Conservation (phyloP, 768 basidiomycete genomes). For the Hygrophoropsis aurantiaca region DNA sequence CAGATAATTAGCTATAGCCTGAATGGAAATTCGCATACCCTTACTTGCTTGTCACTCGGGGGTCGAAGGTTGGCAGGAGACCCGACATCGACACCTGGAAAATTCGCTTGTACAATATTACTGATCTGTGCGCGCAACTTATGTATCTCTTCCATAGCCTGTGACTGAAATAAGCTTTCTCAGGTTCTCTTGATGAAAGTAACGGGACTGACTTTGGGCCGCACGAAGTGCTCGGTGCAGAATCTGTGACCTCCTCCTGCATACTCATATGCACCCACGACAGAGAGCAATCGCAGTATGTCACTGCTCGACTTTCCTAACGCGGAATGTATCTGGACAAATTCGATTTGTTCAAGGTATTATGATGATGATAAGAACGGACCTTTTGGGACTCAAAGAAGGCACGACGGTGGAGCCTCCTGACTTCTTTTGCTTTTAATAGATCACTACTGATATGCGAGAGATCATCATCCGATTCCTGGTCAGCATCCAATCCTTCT, state of each 20-base stretch:
- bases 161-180: neutral
- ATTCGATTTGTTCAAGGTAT: conserved; percentile 3
- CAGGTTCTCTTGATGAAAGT: neutral
- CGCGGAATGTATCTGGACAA: conserved; percentile 65
- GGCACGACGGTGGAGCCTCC: conserved; percentile 62
- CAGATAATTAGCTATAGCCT: conserved; percentile 3
- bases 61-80: conserved; percentile 69
- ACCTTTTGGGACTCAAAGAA: conserved; percentile 87
- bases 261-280: conserved; percentile 96
- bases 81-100: conserved; percentile 59
- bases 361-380: conserved; percentile 15
- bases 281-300: conserved; percentile 82
- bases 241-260: conserved; percentile 79
- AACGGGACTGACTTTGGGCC: conserved; percentile 65
- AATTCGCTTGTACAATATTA: conserved; percentile 78
- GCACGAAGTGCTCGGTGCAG: conserved; percentile 86
- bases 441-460: conserved; percentile 47
- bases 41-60: conserved; percentile 76
- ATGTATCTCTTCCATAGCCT: conserved; percentile 99
- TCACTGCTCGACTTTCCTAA: conserved; percentile 85
- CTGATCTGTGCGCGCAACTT: conserved; percentile 90
- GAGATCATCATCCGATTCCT: conserved; percentile 40
- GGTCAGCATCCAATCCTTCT: conserved; percentile 54
- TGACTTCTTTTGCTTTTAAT: conserved; percentile 53
- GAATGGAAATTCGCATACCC: conserved; percentile 7